Evolutionary conservation across 2,329 filamentous ascomycete species (phyloP), one percentile per base, ranked within the genome.

Genomic region (Cordyceps fumosorosea): DNA sequence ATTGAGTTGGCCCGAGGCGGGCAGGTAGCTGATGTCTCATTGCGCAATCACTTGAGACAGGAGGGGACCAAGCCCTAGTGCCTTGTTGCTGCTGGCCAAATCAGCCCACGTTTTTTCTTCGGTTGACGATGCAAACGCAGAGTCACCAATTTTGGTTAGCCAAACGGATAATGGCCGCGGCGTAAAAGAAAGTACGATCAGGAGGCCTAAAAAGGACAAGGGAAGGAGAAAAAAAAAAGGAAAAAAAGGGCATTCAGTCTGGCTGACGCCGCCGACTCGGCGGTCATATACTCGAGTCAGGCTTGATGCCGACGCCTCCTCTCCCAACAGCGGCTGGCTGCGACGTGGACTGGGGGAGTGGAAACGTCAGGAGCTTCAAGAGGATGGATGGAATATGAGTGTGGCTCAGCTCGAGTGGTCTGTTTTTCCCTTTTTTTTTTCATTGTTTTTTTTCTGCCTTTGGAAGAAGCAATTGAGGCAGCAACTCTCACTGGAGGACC

Each of bases 241-340:
- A 6, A n/a, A 48, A 48, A 48, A 16, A 48, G 11, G 3, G 45
- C 45, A 48, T 48, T 14, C 11, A 47, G 20, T 29, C 42, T 29
- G 34, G 42, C 54, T 40, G 54, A 37, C 3, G 32, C 10, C 7
- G 53, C 53, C 40, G 26, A 47, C 14, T 56, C 54, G 54, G 54
- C 34, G 34, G 32, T 56, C 20, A 32, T 29, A 18, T 42, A 16
- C 56, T 50, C 45, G 56, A 58, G 56, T 58, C 56, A 51, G 56
- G 16, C 50, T 14, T 37, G 3, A 37, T 10, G 11, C 45, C 45
- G 29, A 48, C 55, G 29, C 24, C 26, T 37, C 18, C 54, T 12
- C 40, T 20, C 50, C 29, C 50, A 7, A n/a, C 26, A 10, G 26
- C n/a, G n/a, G n/a, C n/a, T n/a, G n/a, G 8, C 51, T 53, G 51